phyloP scores from a whole-genome alignment of 306 rosid genomes.

The Prunus persica region DNA sequence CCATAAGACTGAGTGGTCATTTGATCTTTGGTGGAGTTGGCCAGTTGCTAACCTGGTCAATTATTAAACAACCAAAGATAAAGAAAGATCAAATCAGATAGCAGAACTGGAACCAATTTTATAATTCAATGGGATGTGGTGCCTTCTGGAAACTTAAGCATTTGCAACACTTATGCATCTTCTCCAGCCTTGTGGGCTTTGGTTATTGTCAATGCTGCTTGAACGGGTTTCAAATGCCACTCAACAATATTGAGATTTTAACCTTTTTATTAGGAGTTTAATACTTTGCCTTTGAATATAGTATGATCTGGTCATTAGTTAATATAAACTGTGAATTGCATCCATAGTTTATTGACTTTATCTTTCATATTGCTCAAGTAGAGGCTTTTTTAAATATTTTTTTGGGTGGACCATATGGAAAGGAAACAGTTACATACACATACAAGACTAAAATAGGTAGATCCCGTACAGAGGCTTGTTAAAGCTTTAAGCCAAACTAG shows the following conservation, averaged over 20 bases:
- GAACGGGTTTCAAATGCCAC: neutral
- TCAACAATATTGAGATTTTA: neutral
- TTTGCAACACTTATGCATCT: neutral
- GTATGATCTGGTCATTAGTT: too few relatives aligned
- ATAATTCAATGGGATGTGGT: neutral
- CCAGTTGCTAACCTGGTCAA: neutral
- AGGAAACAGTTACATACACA: too few relatives aligned
- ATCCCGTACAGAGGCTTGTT: neutral
- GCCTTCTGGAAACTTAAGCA: neutral
- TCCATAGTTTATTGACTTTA: too few relatives aligned
- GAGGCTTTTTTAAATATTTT: too few relatives aligned
- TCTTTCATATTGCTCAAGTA: too few relatives aligned
- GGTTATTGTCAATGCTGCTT: neutral
- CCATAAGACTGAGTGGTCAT: neutral
- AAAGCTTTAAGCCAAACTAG: neutral
- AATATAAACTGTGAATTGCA: too few relatives aligned
- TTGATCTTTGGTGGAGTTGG: neutral
- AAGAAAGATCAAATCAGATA: neutral
- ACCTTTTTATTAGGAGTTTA: too few relatives aligned
- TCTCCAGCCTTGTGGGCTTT: neutral
- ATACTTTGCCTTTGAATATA: too few relatives aligned
- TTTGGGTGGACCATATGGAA: too few relatives aligned
- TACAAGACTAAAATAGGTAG: neutral
- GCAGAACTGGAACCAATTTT: neutral
- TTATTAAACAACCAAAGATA: neutral